phyloP scores from a whole-genome alignment of 495 filamentous ascomycete species.

The Xylaria cubensis region DNA sequence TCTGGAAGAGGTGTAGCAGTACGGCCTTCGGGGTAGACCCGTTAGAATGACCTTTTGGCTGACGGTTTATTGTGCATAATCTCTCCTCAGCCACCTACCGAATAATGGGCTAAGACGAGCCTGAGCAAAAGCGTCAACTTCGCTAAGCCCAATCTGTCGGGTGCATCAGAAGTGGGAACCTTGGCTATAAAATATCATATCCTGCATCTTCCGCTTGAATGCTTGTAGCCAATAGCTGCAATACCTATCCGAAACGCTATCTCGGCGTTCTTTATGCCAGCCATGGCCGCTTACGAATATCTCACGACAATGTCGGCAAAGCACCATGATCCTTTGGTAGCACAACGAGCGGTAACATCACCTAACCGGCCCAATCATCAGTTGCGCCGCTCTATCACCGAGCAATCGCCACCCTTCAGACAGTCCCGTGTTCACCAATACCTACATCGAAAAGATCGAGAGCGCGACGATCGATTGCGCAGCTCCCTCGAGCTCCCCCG shows the following conservation, averaged over 20 bases:
- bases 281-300: constrained; percentile 4
- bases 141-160: too few relatives aligned
- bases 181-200: not conserved
- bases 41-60: too few relatives aligned
- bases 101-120: too few relatives aligned
- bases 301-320: constrained; percentile 26
- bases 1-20: too few relatives aligned
- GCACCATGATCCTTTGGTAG: constrained; percentile 14
- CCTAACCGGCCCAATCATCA: constrained; percentile 55
- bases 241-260: constrained; percentile 10
- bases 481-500: constrained; percentile 47
- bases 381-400: constrained; percentile 56
- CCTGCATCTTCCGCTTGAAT: too few relatives aligned
- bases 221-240: not conserved
- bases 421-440: constrained; percentile 51
- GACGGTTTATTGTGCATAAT: too few relatives aligned
- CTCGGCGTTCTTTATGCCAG: constrained; percentile 16
- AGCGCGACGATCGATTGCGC: constrained; percentile 44
- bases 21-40: too few relatives aligned
- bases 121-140: too few relatives aligned
- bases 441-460: constrained; percentile 51
- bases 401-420: constrained; percentile 56
- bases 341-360: constrained; percentile 36
- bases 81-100: too few relatives aligned
- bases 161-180: too few relatives aligned